Evolutionary conservation across 169 alveolate species (phyloP).

Genomic region (Condylostoma magnum): DNA sequence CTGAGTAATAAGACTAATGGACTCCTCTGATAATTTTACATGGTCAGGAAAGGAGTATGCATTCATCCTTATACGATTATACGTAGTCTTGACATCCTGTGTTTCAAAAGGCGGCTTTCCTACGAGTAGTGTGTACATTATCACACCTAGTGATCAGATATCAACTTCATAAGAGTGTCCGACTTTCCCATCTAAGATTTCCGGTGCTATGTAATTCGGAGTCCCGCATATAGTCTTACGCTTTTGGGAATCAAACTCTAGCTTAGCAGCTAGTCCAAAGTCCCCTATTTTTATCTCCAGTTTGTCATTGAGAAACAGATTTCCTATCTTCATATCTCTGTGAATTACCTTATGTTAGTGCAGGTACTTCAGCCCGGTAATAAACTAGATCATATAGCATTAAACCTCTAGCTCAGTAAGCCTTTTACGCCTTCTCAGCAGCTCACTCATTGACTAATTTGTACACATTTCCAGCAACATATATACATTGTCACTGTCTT

Average conservation of each 20-base stretch:
- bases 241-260: constrained; percentile 80
- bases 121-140: constrained; percentile 71
- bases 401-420: constrained; percentile 77
- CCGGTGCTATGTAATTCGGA: constrained; percentile 87
- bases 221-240: constrained; percentile 86
- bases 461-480: constrained; percentile 83
- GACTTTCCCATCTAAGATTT: constrained; percentile 66
- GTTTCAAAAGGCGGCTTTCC: constrained; percentile 88
- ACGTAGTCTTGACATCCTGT: constrained; percentile 78
- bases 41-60: constrained; percentile 77
- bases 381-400: constrained; percentile 70
- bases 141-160: constrained; percentile 82
- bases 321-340: constrained; percentile 87
- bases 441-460: constrained; percentile 78
- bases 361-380: constrained; percentile 76
- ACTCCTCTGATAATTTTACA: constrained; percentile 60
- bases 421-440: constrained; percentile 61
- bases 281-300: constrained; percentile 87
- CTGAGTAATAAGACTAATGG: constrained; percentile 68
- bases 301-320: constrained; percentile 75
- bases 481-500: constrained; percentile 83
- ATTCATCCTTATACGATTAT: constrained; percentile 78
- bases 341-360: constrained; percentile 82
- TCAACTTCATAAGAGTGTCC: constrained; percentile 82
- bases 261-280: constrained; percentile 84